Percentiles rank a stretch among this genome's conserved stretches.
Conservation (phyloP, 2,329 filamentous ascomycete genomes). For the Neurospora sp. region DNA sequence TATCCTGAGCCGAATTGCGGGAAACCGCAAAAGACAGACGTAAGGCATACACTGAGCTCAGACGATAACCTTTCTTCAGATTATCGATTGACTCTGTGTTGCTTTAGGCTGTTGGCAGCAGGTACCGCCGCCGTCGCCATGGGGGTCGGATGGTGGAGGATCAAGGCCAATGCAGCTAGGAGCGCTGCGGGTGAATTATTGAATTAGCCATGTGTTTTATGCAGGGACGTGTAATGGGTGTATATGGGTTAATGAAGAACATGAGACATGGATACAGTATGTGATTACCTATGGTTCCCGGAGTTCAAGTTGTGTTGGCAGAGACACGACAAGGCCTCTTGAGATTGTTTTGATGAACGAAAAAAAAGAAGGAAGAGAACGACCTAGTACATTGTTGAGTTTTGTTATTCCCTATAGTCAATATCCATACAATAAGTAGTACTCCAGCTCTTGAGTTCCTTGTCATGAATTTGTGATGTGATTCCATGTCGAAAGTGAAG, state of each 20-base stretch:
- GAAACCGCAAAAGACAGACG: slow-evolving; percentile 20
- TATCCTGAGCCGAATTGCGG: slow-evolving; percentile 22
- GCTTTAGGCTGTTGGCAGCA: slow-evolving; percentile 10
- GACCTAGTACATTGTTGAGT: not conserved
- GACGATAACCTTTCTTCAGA: slow-evolving; percentile 1
- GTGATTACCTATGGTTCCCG: not conserved
- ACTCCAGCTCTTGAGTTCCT: not conserved
- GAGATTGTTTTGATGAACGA: not conserved
- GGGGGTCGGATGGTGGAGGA: slow-evolving; percentile 11
- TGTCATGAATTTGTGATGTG: not conserved
- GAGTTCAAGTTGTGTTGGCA: not conserved
- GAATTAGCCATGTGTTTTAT: not conserved
- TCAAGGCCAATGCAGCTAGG: not conserved
- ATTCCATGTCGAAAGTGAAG: not conserved
- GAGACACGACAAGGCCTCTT: not conserved
- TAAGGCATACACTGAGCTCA: slow-evolving; percentile 16
- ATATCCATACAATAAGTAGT: not conserved
- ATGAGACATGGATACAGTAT: not conserved
- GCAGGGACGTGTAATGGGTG: not conserved
- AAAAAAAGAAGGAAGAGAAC: not conserved
- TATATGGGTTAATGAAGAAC: not conserved
- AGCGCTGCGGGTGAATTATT: not conserved
- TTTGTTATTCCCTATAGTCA: not conserved
- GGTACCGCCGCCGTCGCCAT: slow-evolving; percentile 7
- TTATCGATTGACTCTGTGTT: slow-evolving; percentile 10